Conservation (phyloP, 140 eudicot species). For the Bidens hawaiensis region DNA sequence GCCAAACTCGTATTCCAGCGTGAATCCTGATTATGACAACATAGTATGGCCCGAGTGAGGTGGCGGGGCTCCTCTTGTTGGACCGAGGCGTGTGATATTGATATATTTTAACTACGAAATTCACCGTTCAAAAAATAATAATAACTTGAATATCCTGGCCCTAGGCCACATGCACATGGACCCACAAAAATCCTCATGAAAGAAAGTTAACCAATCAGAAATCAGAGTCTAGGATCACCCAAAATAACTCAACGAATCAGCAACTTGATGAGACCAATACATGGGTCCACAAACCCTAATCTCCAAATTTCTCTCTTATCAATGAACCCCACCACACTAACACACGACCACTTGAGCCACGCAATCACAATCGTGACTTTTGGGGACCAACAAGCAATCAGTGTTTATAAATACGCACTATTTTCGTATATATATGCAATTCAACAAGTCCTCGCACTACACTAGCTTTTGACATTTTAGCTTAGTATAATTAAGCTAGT, state of each 20-base stretch:
- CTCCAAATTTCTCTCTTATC: conserved; percentile 12
- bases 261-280: conserved; percentile 29
- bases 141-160: too few relatives aligned
- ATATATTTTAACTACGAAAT: too few relatives aligned
- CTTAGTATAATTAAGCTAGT: background rate
- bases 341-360: conserved; percentile 36
- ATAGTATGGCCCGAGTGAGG: too few relatives aligned
- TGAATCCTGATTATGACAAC: too few relatives aligned
- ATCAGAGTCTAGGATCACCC: conserved; percentile 37
- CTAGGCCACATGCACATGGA: conserved; percentile 33
- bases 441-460: conserved; percentile 15
- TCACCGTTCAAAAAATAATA: too few relatives aligned
- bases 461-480: conserved; percentile 2
- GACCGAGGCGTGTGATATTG: too few relatives aligned
- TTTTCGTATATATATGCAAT: conserved; percentile 17
- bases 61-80: too few relatives aligned
- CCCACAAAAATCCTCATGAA: conserved; percentile 44
- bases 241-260: conserved; percentile 48
- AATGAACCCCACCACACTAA: conserved; percentile 21
- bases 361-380: conserved; percentile 20
- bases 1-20: too few relatives aligned
- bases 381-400: conserved; percentile 23
- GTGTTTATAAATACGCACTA: conserved; percentile 1
- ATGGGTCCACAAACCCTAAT: conserved; percentile 24
- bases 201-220: conserved; percentile 45